A percentile compares a stretch with the other conserved stretches of the same genome.
Evolutionary conservation across 2,329 filamentous ascomycete genomes (phyloP).

Genomic region (Colletotrichum orbiculare): DNA sequence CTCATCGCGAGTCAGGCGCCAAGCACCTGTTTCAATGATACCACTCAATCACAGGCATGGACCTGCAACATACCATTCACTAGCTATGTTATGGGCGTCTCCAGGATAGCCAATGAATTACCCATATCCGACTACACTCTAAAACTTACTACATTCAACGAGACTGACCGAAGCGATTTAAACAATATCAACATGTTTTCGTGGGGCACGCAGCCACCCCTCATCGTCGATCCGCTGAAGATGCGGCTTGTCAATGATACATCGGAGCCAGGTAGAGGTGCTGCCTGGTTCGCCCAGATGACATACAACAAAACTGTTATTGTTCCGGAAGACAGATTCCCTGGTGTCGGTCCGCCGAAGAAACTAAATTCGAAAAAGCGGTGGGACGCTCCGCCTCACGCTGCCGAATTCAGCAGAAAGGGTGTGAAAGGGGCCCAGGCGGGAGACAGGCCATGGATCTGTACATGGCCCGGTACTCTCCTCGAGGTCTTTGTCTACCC

Average conservation of each 20-base stretch:
- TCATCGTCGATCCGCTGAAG: slow-evolving; percentile 49
- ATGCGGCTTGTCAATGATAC: slow-evolving; percentile 64
- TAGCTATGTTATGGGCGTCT: slow-evolving; percentile 57
- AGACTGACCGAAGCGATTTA: slow-evolving; percentile 49
- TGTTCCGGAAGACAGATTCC: slow-evolving; percentile 55
- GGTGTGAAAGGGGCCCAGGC: slow-evolving; percentile 47
- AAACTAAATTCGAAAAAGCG: slow-evolving; percentile 20
- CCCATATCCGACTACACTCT: slow-evolving; percentile 54
- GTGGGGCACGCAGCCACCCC: slow-evolving; percentile 66
- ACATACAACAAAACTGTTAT: slow-evolving; percentile 68
- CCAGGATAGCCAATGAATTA: slow-evolving; percentile 40
- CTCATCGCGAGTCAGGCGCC: slow-evolving; percentile 61
- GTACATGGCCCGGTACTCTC: slow-evolving; percentile 66
- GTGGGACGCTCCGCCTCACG: slow-evolving; percentile 16
- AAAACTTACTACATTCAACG: slow-evolving; percentile 50
- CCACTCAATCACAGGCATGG: slow-evolving; percentile 69
- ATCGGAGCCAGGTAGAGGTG: slow-evolving; percentile 58
- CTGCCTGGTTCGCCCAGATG: slow-evolving; percentile 65
- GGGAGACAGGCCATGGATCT: slow-evolving; percentile 69
- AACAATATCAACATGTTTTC: slow-evolving; percentile 39
- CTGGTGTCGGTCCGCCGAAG: slow-evolving; percentile 37
- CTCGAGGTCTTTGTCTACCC: slow-evolving; percentile 69
- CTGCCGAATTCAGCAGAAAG: slow-evolving; percentile 51
- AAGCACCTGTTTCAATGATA: slow-evolving; percentile 67
- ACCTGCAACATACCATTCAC: slow-evolving; percentile 66